Percentiles rank a stretch among this genome's conserved stretches.
Conservation (phyloP, 768 basidiomycete species). For the Leucocoprinus leucothites region DNA sequence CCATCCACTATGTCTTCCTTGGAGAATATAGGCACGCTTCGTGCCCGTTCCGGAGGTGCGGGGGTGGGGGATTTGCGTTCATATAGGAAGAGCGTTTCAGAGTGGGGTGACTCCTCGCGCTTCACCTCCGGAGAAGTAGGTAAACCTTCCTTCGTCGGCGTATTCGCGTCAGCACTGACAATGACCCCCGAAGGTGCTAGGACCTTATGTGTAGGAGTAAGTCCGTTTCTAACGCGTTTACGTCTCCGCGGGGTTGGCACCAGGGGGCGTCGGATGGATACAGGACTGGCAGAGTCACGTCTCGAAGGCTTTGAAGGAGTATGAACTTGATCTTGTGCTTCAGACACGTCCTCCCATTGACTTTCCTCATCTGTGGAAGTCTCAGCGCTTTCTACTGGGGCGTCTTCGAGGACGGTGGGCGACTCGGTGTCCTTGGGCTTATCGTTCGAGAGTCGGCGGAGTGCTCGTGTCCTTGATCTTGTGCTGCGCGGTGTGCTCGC, state of each 20-base stretch:
- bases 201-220: background rate
- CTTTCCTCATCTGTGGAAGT: background rate
- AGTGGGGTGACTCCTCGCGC: background rate
- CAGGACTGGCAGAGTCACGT: background rate
- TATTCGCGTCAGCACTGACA: background rate
- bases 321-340: background rate
- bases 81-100: background rate
- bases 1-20: slow-evolving; percentile 26
- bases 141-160: background rate
- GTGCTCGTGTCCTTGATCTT: slow-evolving; percentile 10
- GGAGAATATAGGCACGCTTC: slow-evolving; percentile 13
- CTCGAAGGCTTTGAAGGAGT: background rate
- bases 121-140: background rate
- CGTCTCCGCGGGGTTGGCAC: background rate
- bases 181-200: background rate
- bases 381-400: slow-evolving; percentile 31
- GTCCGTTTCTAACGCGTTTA: background rate
- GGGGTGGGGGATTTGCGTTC: background rate
- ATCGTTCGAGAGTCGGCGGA: background rate
- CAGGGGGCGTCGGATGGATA: background rate
- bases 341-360: slow-evolving; percentile 8
- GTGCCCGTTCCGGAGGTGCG: background rate
- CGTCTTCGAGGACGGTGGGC: slow-evolving; percentile 13
- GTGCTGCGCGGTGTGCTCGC: slow-evolving; percentile 8
- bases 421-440: background rate